Percentiles rank a stretch among this genome's conserved stretches.
phyloP scores from a whole-genome alignment of 2,329 filamentous ascomycete species.

The Cladophialophora psammophila region DNA sequence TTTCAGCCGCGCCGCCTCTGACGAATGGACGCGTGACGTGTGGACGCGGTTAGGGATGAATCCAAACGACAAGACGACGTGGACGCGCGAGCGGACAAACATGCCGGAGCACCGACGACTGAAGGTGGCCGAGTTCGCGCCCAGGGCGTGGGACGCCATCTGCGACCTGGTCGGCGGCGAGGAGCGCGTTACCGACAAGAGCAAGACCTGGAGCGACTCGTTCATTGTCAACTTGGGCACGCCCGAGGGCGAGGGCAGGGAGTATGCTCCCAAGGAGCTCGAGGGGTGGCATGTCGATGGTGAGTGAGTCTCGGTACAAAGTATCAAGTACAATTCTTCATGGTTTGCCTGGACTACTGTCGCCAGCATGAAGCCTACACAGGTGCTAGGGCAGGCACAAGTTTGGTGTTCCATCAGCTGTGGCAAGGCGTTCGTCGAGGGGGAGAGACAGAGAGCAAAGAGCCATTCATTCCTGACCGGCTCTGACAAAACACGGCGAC shows the following conservation, averaged over 20 bases:
- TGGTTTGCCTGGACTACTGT: no score
- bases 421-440: no score
- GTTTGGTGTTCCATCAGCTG: no score
- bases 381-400: no score
- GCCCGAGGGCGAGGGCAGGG: constrained; percentile 58
- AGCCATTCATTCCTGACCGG: background rate
- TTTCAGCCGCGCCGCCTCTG: constrained; percentile 58
- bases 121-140: constrained; percentile 64
- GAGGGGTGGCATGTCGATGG: constrained; percentile 70
- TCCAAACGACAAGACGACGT: constrained; percentile 69
- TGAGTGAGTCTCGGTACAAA: no score
- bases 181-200: constrained; percentile 55
- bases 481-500: background rate
- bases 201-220: constrained; percentile 67
- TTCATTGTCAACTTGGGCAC: constrained; percentile 75
- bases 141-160: constrained; percentile 71
- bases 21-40: constrained; percentile 57
- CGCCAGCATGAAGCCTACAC: no score
- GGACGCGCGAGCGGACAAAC: constrained; percentile 66
- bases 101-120: constrained; percentile 68
- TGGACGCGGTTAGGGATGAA: constrained; percentile 73
- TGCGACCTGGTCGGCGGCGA: constrained; percentile 71
- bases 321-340: no score
- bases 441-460: background rate
- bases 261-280: constrained; percentile 61